Evolutionary conservation across 202 grass and related monocot species (phyloP), one percentile per base, ranked within the genome.

Genomic region (Setaria italica): DNA sequence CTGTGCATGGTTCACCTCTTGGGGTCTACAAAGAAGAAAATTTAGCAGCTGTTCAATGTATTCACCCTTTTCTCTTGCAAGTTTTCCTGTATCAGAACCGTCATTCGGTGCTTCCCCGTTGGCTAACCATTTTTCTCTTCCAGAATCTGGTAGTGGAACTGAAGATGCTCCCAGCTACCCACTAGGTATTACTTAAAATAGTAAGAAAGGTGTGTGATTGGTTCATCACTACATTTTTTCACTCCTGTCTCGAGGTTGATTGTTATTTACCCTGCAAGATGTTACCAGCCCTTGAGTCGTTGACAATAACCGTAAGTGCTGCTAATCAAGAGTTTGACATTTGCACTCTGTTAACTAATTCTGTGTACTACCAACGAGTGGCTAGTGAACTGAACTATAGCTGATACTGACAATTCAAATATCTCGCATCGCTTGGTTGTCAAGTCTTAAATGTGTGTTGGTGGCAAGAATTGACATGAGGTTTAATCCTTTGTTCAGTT

Each of bases 21-120:
- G 95, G 93, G 69, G 78, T 93, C 43, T 95, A 92, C 47, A 89
- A 93, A 89, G 89, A 93, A 85, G 95, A 98, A n/a, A 92, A 88
- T 79, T 84, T 95, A 75, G 84, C 83, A 46, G 80, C 89, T 59
- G 90, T 98, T 50, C 81, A 82, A 33, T 89, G 93, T 95, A 87
- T 81, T 17, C 72, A 51, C 3, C 63, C 81, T 7, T 50, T 57
- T n/a, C 19, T 56, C 0, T 20, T 20, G 6, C 54, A 20, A n/a
- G 2, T 8, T 20, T 60, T 67, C 76, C 45, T 53, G 41, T 74
- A 32, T 34, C 45, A 29, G 3, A 32, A 32, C 7, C 7, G 34
- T 73, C 66, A 21, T 73, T 48, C 21, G 8, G 4, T 54, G 11
- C 37, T 17, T 11, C 66, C 37, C 17, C 81, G 20, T 80, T 53